Conservation (phyloP, 768 basidiomycete species). For the Tricholoma bakamatsutake region DNA sequence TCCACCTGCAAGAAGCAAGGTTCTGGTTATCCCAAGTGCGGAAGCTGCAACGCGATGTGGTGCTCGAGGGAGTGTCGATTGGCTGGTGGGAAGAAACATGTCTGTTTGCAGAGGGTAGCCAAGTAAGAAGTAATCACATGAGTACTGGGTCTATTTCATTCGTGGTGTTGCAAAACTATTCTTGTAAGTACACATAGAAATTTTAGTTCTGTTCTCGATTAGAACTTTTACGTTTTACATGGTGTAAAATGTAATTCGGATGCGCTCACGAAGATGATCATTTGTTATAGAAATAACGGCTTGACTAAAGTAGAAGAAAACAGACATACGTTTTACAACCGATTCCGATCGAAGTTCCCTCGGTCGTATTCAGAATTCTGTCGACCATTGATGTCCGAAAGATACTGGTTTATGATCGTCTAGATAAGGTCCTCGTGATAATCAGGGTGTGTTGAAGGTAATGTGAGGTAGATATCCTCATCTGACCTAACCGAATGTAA, state of each 20-base stretch:
- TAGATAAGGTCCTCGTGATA: neutral
- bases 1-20: conserved; percentile 50
- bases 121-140: neutral
- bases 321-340: neutral
- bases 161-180: neutral
- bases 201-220: neutral
- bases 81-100: conserved; percentile 45
- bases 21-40: conserved; percentile 54
- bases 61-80: conserved; percentile 60
- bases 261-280: neutral
- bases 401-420: neutral
- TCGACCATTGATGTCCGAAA: neutral
- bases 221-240: neutral
- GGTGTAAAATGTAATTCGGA: neutral
- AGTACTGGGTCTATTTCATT: neutral
- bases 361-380: neutral
- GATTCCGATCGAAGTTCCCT: neutral
- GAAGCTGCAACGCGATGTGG: conserved; percentile 54
- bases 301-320: neutral
- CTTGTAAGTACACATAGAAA: neutral
- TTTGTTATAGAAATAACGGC: neutral
- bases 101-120: conserved; percentile 25
- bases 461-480: neutral
- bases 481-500: neutral
- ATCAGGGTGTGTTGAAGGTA: neutral